A percentile compares a stretch with the other conserved stretches of the same genome.
Conservation (phyloP, 148 eudicot genomes). For the Silene uniflora region DNA sequence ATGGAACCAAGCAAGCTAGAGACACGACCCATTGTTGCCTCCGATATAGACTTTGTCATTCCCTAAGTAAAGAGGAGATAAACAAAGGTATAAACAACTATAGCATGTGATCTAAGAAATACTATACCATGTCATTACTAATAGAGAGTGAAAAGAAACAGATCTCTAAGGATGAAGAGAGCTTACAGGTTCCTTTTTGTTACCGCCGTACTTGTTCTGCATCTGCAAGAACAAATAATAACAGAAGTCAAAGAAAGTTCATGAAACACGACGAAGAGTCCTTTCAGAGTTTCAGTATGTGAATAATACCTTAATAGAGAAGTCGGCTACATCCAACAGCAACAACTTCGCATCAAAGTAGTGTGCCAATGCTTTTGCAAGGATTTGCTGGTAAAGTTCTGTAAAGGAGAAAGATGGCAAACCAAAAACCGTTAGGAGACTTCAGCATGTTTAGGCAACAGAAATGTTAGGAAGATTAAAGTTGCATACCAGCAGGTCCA, state of each 20-base stretch:
- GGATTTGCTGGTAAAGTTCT: constrained; percentile 82
- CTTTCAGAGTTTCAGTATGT: background rate
- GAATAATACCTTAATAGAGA: constrained; percentile 61
- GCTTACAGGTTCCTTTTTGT: constrained; percentile 73
- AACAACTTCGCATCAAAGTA: constrained; percentile 83
- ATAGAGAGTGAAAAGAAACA: background rate
- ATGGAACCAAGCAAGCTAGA: constrained; percentile 69
- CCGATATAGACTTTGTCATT: constrained; percentile 65
- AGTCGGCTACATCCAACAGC: constrained; percentile 70
- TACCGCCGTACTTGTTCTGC: constrained; percentile 76
- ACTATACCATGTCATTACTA: no score
- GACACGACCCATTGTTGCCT: constrained; percentile 59
- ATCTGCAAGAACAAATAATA: constrained; percentile 49
- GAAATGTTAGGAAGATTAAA: background rate
- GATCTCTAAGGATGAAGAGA: constrained; percentile 6
- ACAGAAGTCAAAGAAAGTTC: constrained; percentile 20
- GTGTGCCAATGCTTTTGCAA: constrained; percentile 82
- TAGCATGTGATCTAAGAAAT: background rate
- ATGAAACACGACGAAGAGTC: background rate
- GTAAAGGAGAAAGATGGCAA: constrained; percentile 15
- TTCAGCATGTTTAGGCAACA: background rate
- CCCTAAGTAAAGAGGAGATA: constrained; percentile 30
- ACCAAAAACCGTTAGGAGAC: background rate
- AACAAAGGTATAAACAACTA: constrained; percentile 11
- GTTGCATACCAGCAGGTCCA: constrained; percentile 81